These are phyloP conservation scores for Acer yangbiense DNA, from an alignment of 345 rosid genomes.

Conservation along the genomic window DNA sequence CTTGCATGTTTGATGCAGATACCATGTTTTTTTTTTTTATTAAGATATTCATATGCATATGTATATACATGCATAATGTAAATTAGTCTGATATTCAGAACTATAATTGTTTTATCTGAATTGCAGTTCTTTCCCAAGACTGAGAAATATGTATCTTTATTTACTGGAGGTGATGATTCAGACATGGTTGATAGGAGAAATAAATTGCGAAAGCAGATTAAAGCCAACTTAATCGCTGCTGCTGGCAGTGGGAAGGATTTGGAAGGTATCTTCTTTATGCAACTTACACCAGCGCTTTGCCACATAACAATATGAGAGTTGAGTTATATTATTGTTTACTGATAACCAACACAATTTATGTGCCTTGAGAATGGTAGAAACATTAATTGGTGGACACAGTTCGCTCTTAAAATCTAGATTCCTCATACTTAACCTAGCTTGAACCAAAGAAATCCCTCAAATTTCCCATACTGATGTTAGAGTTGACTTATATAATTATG, in stretches of 20 bases:
- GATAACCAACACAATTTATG: not conserved
- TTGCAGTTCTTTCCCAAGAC: slow-evolving; percentile 95
- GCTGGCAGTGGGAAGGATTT: slow-evolving; percentile 97
- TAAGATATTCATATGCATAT: not conserved
- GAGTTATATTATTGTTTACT: slow-evolving; percentile 9
- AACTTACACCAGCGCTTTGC: not conserved
- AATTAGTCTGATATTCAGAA: not conserved
- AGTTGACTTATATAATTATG: not conserved
- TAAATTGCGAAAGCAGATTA: slow-evolving; percentile 89
- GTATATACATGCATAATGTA: not conserved
- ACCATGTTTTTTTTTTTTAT: too few species aligned
- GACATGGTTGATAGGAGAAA: slow-evolving; percentile 76
- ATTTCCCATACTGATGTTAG: not conserved
- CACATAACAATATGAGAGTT: not conserved
- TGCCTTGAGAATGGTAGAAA: not conserved
- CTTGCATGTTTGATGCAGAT: not conserved
- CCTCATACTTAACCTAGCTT: not conserved
- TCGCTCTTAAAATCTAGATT: not conserved
- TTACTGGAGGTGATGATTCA: slow-evolving; percentile 75
- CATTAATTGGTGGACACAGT: not conserved
- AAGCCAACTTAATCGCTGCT: slow-evolving; percentile 88
- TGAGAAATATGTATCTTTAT: slow-evolving; percentile 90
- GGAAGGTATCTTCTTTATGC: slow-evolving; percentile 63
- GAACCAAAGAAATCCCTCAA: not conserved
- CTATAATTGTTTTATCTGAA: slow-evolving; percentile 5